Evolutionary conservation across 169 alveolate genomes (phyloP), one percentile per base, ranked within the genome.

Genomic region (Cardiosporidium cionae): DNA sequence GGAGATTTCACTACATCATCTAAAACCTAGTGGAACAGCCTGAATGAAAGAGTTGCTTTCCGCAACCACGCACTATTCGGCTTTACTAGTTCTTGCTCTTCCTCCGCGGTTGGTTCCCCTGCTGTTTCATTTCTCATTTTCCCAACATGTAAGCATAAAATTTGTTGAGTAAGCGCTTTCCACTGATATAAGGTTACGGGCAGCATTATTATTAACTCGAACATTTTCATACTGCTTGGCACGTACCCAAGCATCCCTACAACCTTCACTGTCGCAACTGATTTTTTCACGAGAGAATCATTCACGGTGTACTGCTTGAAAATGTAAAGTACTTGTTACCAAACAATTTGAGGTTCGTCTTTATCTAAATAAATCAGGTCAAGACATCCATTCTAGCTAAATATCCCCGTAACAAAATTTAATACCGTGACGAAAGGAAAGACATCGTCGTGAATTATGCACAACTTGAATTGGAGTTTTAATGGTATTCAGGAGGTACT

Each of bases 61-160:
- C 2, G n/a, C 22, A 44, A 44, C 28, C 2, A 7, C 16, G 33
- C 16, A n/a, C 35, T 4, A 7, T 3, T 62, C 6, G 36, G 9
- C 7, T 65, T 16, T 23, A 76, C 82, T 52, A 65, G 44, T 2
- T 74, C 36, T 27, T 76, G 72, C 76, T 76, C 82, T 4, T 66
- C 74, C 32, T 76, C 82, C 3, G 69, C 33, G 0, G 82, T 70
- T 16, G 82, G 82, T 16, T 67, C 82, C 0, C 82, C 82, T 0
- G 82, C 75, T 9, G 69, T 70, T 53, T 76, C 82, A 1, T 76
- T 76, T 37, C 82, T 33, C 82, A 76, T 76, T 29, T 75, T n/a
- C 3, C 82, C 82, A 28, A 58, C 64, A 52, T 76, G 82, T 58
- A 66, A 74, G 27, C 82, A 76, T 16, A 76, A 69, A 32, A 76